These are phyloP conservation scores for Mortierella alpina DNA, from an alignment of 192 early-diverging fungal genomes.

Conservation along the genomic window DNA sequence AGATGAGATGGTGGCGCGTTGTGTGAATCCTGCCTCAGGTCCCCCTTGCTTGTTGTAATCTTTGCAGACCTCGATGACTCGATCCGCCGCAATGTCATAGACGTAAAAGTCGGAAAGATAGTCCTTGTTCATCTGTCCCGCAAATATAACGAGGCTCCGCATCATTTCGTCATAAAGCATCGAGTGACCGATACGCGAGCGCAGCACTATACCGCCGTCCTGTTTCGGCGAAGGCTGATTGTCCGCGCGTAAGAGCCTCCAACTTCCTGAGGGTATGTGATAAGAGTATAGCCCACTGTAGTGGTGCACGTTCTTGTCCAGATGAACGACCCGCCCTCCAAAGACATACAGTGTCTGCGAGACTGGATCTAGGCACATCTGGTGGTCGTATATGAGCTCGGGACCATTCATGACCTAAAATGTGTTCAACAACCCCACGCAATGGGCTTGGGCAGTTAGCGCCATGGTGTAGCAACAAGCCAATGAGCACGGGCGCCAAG, in stretches of 20 bases:
- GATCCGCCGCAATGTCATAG: conserved; percentile 85
- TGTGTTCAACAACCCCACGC: background rate
- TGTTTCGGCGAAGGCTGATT: conserved; percentile 58
- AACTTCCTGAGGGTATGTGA: conserved; percentile 70
- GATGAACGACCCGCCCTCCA: conserved; percentile 82
- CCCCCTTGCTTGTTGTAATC: conserved; percentile 81
- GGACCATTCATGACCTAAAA: conserved; percentile 83
- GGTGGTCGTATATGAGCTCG: conserved; percentile 90
- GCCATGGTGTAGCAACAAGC: background rate
- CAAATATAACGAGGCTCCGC: conserved; percentile 87
- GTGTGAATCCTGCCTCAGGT: conserved; percentile 85
- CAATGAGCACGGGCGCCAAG: background rate
- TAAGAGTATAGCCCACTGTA: conserved; percentile 94
- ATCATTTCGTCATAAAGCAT: conserved; percentile 84
- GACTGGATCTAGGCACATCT: conserved; percentile 88
- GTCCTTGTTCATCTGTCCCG: conserved; percentile 88
- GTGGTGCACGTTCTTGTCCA: conserved; percentile 72
- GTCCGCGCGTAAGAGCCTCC: conserved; percentile 82
- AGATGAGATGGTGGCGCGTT: conserved; percentile 84
- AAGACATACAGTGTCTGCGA: conserved; percentile 86
- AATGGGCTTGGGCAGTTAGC: background rate
- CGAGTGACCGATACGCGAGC: conserved; percentile 89
- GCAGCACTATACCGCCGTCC: conserved; percentile 63
- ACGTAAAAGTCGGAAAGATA: conserved; percentile 85
- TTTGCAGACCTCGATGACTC: conserved; percentile 80